Percentiles rank a stretch among this genome's conserved stretches.
phyloP scores from a whole-genome alignment of 345 rosid genomes.

The Eucalyptus regnans region DNA sequence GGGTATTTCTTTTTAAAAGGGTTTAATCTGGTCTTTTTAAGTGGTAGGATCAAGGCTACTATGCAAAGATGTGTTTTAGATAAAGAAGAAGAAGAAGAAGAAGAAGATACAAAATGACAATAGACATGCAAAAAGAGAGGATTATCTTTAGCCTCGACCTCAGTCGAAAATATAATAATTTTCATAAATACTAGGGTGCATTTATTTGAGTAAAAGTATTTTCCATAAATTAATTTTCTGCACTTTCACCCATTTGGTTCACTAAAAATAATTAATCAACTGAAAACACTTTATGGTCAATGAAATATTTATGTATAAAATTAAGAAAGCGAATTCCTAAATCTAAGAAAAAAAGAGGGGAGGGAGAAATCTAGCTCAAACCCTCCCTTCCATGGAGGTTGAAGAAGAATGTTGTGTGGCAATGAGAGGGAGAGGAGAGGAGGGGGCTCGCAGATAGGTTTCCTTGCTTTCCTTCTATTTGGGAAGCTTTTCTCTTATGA shows the following conservation, averaged over 20 bases:
- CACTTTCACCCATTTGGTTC: background rate
- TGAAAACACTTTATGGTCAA: background rate
- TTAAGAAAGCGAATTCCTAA: background rate
- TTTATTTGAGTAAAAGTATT: background rate
- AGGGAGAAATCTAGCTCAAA: too few relatives aligned
- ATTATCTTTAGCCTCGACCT: background rate
- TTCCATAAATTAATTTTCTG: too few relatives aligned
- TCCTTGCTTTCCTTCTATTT: too few relatives aligned
- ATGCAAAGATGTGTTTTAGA: background rate
- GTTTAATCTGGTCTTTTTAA: background rate
- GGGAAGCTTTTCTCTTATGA: too few relatives aligned
- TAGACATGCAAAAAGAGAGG: background rate
- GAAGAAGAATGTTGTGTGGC: too few relatives aligned
- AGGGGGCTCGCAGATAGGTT: too few relatives aligned
- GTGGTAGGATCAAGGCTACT: background rate
- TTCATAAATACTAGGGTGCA: background rate
- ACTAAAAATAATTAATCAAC: too few relatives aligned
- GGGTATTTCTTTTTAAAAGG: background rate
- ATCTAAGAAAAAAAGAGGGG: too few relatives aligned
- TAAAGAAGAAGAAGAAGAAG: too few relatives aligned
- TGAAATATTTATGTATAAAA: too few relatives aligned
- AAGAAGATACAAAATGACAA: background rate
- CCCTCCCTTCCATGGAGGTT: too few relatives aligned
- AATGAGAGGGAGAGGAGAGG: too few relatives aligned
- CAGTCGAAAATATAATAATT: fast-evolving